Evolutionary conservation across 2,329 filamentous ascomycete species (phyloP).

Genomic region (Pestalotiopsis sp.): DNA sequence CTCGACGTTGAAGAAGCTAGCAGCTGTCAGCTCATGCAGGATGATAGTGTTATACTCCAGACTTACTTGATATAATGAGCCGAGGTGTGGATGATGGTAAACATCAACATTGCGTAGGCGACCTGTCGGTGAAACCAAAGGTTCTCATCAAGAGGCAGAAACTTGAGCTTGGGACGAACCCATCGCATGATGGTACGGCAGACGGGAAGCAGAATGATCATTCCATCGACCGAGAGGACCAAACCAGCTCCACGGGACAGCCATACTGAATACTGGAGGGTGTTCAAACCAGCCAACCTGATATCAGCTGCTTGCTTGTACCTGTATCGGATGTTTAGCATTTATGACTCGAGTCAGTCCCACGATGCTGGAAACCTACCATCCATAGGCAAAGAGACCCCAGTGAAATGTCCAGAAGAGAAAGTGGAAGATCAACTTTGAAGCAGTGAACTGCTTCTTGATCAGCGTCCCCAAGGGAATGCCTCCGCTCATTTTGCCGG

Average conservation of each 20-base stretch:
- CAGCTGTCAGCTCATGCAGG: background rate
- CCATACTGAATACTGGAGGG: conserved; percentile 87
- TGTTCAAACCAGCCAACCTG: conserved; percentile 77
- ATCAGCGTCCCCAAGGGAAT: conserved; percentile 43
- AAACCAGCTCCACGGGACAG: conserved; percentile 91
- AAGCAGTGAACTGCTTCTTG: conserved; percentile 66
- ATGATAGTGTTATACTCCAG: background rate
- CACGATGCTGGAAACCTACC: conserved; percentile 58
- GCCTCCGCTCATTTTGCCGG: conserved; percentile 41
- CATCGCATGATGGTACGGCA: conserved; percentile 87
- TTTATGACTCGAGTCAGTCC: background rate
- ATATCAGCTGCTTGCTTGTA: conserved; percentile 72
- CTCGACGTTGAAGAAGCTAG: conserved; percentile 93
- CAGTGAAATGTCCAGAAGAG: conserved; percentile 81
- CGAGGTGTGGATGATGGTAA: conserved; percentile 73
- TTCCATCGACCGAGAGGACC: conserved; percentile 79
- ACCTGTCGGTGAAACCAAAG: conserved; percentile 96
- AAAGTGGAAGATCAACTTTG: conserved; percentile 78
- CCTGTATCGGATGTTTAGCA: conserved; percentile 50
- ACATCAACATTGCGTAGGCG: conserved; percentile 85
- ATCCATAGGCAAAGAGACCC: conserved; percentile 80
- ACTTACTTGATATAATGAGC: conserved; percentile 92
- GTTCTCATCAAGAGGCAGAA: conserved; percentile 92
- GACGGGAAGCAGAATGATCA: conserved; percentile 90
- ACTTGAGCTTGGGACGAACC: conserved; percentile 83